phyloP scores from a whole-genome alignment of 1,139 yeast genomes.

The Saccharomyces hybrid region DNA sequence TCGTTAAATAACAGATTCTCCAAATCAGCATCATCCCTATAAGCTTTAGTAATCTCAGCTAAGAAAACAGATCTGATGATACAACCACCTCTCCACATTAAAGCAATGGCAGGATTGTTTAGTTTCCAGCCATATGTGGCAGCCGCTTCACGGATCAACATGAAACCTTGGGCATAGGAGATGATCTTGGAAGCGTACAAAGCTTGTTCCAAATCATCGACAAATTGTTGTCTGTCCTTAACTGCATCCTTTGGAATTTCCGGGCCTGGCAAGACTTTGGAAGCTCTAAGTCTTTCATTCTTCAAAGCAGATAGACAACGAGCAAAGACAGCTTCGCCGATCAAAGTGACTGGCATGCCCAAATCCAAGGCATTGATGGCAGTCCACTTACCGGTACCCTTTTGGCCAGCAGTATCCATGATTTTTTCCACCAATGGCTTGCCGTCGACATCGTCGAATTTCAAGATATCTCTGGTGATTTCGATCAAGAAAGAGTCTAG shows the following conservation, averaged over 20 bases:
- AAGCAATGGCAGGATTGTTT: constrained; percentile 96
- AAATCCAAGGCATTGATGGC: constrained; percentile 95
- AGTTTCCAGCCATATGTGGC: constrained; percentile 94
- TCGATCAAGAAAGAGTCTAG: constrained; percentile 95
- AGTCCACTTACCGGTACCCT: constrained; percentile 99
- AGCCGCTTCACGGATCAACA: constrained; percentile 98
- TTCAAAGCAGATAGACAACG: constrained; percentile 93
- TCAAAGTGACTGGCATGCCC: constrained; percentile 97
- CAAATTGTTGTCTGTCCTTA: constrained; percentile 73
- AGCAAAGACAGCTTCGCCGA: constrained; percentile 97
- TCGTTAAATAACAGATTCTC: constrained; percentile 94
- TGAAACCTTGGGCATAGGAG: constrained; percentile 98
- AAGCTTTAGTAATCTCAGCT: constrained; percentile 94
- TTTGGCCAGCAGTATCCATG: constrained; percentile 95
- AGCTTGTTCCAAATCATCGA: constrained; percentile 95
- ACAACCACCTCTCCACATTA: constrained; percentile 99
- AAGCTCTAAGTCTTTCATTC: constrained; percentile 82
- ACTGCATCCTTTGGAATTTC: constrained; percentile 47
- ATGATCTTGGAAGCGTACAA: constrained; percentile 48
- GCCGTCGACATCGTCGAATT: constrained; percentile 81
- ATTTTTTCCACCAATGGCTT: constrained; percentile 93
- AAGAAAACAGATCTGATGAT: constrained; percentile 97
- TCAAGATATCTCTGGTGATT: constrained; percentile 91
- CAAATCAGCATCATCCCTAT: constrained; percentile 84
- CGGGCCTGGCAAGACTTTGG: constrained; percentile 76